Evolutionary conservation across 306 rosid species (phyloP).

Genomic region (Elaeagnus macrophylla): DNA sequence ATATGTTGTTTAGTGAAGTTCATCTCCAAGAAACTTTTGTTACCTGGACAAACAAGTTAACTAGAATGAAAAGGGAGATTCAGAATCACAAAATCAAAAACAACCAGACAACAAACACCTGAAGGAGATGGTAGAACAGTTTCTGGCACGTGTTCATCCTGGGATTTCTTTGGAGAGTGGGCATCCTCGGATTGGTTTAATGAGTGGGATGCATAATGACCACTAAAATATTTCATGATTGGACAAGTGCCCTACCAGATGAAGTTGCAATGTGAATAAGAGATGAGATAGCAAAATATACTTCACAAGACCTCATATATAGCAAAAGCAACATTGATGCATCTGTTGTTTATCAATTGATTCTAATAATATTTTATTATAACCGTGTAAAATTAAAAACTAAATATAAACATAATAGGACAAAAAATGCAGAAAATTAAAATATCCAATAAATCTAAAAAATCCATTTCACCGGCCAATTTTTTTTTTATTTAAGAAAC

Average conservation of each 20-base stretch:
- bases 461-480: no score
- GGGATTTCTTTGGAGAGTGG: constrained; percentile 26
- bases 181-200: constrained; percentile 32
- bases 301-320: neutral
- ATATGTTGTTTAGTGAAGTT: constrained; percentile 30
- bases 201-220: constrained; percentile 34
- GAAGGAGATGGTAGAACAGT: constrained; percentile 45
- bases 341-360: no score
- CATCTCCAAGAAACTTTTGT: constrained; percentile 36
- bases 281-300: neutral
- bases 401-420: no score
- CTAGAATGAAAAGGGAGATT: constrained; percentile 17
- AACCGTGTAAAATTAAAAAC: no score
- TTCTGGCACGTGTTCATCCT: constrained; percentile 35
- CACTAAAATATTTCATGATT: constrained; percentile 68
- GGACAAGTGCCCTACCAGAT: constrained; percentile 65
- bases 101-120: constrained; percentile 35
- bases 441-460: no score
- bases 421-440: no score
- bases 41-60: constrained; percentile 32
- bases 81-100: constrained; percentile 5
- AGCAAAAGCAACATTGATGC: no score
- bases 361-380: no score
- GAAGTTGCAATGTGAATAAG: neutral
- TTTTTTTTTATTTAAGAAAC: no score